Percentiles rank a stretch among this genome's conserved stretches.
These are phyloP conservation scores for Penicillium lagena DNA, from an alignment of 495 filamentous ascomycete species.

Conservation along the genomic window DNA sequence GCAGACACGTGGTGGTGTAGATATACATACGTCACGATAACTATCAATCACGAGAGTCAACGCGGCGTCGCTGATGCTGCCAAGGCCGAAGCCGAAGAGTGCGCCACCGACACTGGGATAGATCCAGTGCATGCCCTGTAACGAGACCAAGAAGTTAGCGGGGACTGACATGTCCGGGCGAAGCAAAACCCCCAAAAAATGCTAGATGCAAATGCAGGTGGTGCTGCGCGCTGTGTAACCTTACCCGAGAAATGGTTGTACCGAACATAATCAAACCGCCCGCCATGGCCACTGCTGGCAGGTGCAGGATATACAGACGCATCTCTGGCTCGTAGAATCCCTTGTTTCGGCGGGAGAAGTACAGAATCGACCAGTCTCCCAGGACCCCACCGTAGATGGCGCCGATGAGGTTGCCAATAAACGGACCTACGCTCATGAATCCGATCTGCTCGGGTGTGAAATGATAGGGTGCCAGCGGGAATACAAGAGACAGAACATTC, in stretches of 20 bases:
- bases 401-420: constrained; percentile 36
- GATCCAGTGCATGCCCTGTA: constrained; percentile 33
- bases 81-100: constrained; percentile 28
- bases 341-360: constrained; percentile 28
- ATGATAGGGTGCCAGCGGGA: constrained; percentile 33
- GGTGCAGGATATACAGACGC: constrained; percentile 30
- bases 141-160: not conserved
- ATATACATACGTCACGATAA: constrained; percentile 21
- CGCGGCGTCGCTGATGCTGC: constrained; percentile 25
- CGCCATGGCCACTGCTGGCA: constrained; percentile 21
- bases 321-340: constrained; percentile 40
- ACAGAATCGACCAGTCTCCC: constrained; percentile 33
- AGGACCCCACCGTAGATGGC: constrained; percentile 29
- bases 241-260: constrained; percentile 19
- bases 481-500: constrained; percentile 22
- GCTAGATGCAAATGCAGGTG: too few relatives aligned
- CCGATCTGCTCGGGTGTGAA: constrained; percentile 36
- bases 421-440: constrained; percentile 29
- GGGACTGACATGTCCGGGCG: too few relatives aligned
- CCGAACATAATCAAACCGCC: constrained; percentile 34
- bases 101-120: constrained; percentile 23
- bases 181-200: too few relatives aligned
- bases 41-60: constrained; percentile 32
- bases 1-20: too few relatives aligned
- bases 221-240: not conserved